These are phyloP conservation scores for Globisporangium apiculatum DNA, from an alignment of 352 stramenopile species.

Conservation along the genomic window DNA sequence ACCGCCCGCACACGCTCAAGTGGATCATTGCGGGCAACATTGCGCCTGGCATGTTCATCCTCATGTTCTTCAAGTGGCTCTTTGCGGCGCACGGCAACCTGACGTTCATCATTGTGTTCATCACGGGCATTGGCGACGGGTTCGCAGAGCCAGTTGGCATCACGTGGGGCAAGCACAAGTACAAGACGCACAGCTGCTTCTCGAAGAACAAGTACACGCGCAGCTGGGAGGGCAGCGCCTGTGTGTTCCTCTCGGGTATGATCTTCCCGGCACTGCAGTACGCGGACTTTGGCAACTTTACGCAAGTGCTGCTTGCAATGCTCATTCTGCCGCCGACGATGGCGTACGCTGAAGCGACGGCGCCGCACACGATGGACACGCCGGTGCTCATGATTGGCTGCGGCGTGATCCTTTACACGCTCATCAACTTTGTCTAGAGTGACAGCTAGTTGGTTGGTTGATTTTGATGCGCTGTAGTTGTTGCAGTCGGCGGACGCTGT, in stretches of 20 bases:
- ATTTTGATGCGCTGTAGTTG: too few species aligned
- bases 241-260: conserved; percentile 71
- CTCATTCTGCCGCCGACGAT: conserved; percentile 70
- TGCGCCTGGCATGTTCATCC: conserved; percentile 52
- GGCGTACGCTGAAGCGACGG: conserved; percentile 78
- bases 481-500: too few species aligned
- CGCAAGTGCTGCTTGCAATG: conserved; percentile 71
- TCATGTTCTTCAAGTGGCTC: conserved; percentile 85
- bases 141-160: conserved; percentile 75
- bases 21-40: conserved; percentile 81
- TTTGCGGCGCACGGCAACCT: conserved; percentile 49
- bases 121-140: conserved; percentile 73
- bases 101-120: conserved; percentile 78
- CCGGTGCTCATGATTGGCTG: conserved; percentile 78
- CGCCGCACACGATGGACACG: conserved; percentile 82
- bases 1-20: conserved; percentile 80
- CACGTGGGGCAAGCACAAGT: conserved; percentile 79
- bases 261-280: conserved; percentile 56
- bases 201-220: conserved; percentile 81
- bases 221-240: conserved; percentile 77
- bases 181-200: conserved; percentile 79
- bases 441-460: too few species aligned
- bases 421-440: conserved; percentile 22
- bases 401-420: conserved; percentile 64
- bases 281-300: conserved; percentile 71